Evolutionary conservation across 2,329 filamentous ascomycete genomes (phyloP), one percentile per base, ranked within the genome.

Genomic region (Apiospora marii): DNA sequence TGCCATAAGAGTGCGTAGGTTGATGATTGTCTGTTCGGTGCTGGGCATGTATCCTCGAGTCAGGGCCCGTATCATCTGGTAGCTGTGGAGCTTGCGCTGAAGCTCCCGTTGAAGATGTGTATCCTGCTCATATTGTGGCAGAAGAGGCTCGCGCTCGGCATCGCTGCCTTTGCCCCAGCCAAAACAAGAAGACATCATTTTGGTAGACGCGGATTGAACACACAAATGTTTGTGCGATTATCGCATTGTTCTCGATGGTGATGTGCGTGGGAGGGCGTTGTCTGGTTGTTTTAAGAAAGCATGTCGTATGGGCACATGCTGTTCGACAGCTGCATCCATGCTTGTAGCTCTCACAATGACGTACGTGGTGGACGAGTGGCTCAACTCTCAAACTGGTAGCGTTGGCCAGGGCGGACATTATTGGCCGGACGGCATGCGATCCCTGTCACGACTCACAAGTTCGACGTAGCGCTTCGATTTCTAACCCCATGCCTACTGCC

Each of bases 21-120:
- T 95, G 80, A 92, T 86, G 78, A 96, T 92, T 76, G 89, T 80
- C 81, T 98, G 96, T 77, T 96, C 92, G 14, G 93, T 98, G 7
- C 94, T 96, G 67, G 96, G 96, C 93, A 98, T 95, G 83, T 92
- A 98, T 7, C 96, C 96, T 78, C 94, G 90, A 1, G 90, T 89
- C 13, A 98, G 82, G 71, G 96, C 96, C 70, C 93, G 90, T 41
- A 95, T 81, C 92, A 98, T 97, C 86, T 98, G 94, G 80, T 98
- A 98, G 37, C 92, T 92, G 83, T 98, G 96, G 74, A 98, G 89
- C 86, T 98, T 98, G 82, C 96, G 91, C 79, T 96, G 94, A 73
- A 97, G 88, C 78, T 91, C 87, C 68, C 91, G 88, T 87, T 98
- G 94, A 71, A 95, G 85, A 44, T 87, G 84, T 0, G 95, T 97